Base-by-base conservation (phyloP, 176 grass and related monocot species). In the Musa acuminata region DNA sequence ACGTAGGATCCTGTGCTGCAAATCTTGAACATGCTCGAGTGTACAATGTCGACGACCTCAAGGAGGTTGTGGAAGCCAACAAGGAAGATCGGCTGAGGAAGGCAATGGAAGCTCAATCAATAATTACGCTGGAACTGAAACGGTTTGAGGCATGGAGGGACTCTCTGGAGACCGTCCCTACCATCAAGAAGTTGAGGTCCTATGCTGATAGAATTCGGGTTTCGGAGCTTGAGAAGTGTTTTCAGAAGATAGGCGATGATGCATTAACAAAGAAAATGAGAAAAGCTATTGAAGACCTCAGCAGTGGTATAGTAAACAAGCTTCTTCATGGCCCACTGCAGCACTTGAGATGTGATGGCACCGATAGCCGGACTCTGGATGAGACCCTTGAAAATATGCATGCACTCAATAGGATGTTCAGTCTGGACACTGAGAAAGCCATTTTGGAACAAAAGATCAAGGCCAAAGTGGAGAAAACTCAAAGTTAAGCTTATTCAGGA, bases 121-220 rank as follows among this genome's bases (percentile, higher is more conserved):
- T 75, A 26, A 75, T 75, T 54, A n/a, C 54, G 19, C 26, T 60
- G 20, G 72, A 75, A 59, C 13, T 75, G 23, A 75, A 59, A n/a
- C 53, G 72, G 54, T 75, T 75, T 48, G 53, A 58, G 26, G 53
- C 72, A 48, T 75, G 72, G 72, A 75, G 54, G 17, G 72, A 75
- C 53, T 75, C 72, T 58, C 22, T 75, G 54, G 72, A 75, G 53
- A 75, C 72, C 48, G 72, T 75, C 8, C 72, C 72, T 17, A 75
- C 72, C 16, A 75, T 75, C 72, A 75, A 75, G 52, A 75, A 75
- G 27, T 52, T 75, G 59, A 75, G 72, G 72, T 75, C 72, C n/a
- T 60, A 60, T 60, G 72, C 72, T 11, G 72, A 75, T 75, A 59
- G 72, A 75, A 60, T 75, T 48, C 53, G 55, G 5, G 53, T 17